Evolutionary conservation across 495 filamentous ascomycete species (phyloP), one percentile per base, ranked within the genome.

Genomic region (Aspergillus coremiiformis): DNA sequence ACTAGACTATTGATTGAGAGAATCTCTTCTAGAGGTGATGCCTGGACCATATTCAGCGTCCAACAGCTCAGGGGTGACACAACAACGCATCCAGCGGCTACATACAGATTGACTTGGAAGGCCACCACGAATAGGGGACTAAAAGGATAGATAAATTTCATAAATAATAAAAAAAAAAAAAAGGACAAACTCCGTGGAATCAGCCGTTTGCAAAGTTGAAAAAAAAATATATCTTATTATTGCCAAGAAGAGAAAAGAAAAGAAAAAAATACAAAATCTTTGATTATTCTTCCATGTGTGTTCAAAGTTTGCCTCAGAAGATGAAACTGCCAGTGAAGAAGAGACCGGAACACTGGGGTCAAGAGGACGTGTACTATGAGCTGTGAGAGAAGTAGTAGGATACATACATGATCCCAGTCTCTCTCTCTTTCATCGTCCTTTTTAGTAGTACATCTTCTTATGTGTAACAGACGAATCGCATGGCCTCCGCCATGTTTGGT

Each of bases 11-110:
- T 24, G 43, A 29, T 29, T 15, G 27, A 47, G 14, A n/a, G 3
- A 0, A 21, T 12, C 21, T 23, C 48, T 21, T 37, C 15, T 20
- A 14, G 23, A 43, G 1, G 12, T 15, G 15, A 49, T 42, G 15
- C 35, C 22, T 35, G 33, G n/a, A 6, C 47, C 22, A 9, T 51
- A 39, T 52, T 44, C 33, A 29, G 30, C 22, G 21, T 37, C n/a
- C 32, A 41, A 21, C 35, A 41, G 24, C 20, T 17, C n/a, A 42
- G 15, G n/a, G 17, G 59, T 62, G 43, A 45, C 54, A 61, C 59
- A 58, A 58, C 55, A 57, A 59, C 59, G 59, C 54, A 62, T 55
- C 35, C 51, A 52, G 56, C 59, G 56, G 59, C 53, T 62, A 59
- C 47, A 24, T 56, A 56, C 59, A 62, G 47, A 12, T 53, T 48